phyloP scores from a whole-genome alignment of 495 filamentous ascomycete genomes.

The Neurospora sp. region DNA sequence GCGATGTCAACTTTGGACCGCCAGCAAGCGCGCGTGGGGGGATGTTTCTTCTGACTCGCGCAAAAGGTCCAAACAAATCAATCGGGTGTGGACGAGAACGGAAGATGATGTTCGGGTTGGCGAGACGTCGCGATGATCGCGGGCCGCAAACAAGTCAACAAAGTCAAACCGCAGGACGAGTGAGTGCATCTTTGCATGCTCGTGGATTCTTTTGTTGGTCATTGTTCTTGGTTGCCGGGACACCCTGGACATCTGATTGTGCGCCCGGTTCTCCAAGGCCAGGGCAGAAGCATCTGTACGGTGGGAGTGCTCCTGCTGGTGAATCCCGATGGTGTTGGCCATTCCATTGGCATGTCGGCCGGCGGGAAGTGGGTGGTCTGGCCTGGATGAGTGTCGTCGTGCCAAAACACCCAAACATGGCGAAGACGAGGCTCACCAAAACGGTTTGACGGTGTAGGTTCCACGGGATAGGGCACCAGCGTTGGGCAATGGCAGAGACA shows the following conservation, averaged over 20 bases:
- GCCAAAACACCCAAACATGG: background rate
- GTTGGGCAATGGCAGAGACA: constrained; percentile 18
- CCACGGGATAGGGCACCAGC: constrained; percentile 9
- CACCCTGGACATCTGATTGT: background rate
- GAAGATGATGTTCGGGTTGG: background rate
- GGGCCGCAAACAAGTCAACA: background rate
- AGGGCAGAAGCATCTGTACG: background rate
- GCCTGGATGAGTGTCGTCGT: background rate
- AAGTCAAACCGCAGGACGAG: background rate
- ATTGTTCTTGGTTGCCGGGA: background rate
- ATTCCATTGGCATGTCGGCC: background rate
- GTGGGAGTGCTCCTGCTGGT: background rate
- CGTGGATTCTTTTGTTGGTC: background rate
- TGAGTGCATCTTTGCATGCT: background rate
- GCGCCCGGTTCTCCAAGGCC: background rate
- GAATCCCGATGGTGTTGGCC: background rate
- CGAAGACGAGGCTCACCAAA: background rate
- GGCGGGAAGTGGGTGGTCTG: background rate
- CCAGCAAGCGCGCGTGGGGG: background rate
- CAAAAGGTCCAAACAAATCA: background rate
- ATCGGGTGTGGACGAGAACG: background rate
- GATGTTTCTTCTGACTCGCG: background rate
- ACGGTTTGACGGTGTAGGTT: background rate
- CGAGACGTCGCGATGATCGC: background rate
- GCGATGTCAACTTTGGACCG: background rate